A percentile compares a stretch with the other conserved stretches of the same genome.
Conservation (phyloP, 2,329 filamentous ascomycete species). For the Pestalotiopsis sp. region DNA sequence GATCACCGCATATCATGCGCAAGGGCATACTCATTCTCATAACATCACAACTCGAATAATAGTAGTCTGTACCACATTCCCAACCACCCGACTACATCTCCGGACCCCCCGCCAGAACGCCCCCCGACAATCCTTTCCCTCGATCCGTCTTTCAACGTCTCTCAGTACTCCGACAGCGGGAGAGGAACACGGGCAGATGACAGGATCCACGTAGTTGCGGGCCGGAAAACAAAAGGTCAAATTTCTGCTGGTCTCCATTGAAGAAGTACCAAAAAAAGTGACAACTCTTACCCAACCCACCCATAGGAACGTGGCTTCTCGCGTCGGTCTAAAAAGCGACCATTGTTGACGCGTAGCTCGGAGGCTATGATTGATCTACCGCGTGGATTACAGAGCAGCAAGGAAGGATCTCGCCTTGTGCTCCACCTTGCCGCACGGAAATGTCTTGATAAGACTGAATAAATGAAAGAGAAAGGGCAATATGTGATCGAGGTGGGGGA, state of each 20-base stretch:
- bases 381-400: constrained; percentile 78
- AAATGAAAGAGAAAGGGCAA: background rate
- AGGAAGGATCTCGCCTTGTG: constrained; percentile 76
- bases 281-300: constrained; percentile 13
- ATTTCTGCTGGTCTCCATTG: background rate
- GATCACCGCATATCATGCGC: too few relatives aligned
- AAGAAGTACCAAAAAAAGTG: background rate
- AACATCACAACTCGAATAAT: background rate
- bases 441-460: background rate
- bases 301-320: constrained; percentile 13
- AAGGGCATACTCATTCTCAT: too few relatives aligned
- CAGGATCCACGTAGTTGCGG: constrained; percentile 6
- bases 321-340: constrained; percentile 14
- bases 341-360: constrained; percentile 10
- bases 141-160: background rate
- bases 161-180: background rate
- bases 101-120: constrained; percentile 1
- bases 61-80: constrained; percentile 11
- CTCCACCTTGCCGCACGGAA: constrained; percentile 75
- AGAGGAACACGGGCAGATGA: constrained; percentile 4
- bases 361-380: constrained; percentile 54
- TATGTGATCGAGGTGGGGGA: background rate
- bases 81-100: constrained; percentile 10
- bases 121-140: background rate
- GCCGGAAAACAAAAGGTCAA: constrained; percentile 14